Conservation (phyloP, 2,329 filamentous ascomycete genomes). For the Pseudogymnoascus sp. region DNA sequence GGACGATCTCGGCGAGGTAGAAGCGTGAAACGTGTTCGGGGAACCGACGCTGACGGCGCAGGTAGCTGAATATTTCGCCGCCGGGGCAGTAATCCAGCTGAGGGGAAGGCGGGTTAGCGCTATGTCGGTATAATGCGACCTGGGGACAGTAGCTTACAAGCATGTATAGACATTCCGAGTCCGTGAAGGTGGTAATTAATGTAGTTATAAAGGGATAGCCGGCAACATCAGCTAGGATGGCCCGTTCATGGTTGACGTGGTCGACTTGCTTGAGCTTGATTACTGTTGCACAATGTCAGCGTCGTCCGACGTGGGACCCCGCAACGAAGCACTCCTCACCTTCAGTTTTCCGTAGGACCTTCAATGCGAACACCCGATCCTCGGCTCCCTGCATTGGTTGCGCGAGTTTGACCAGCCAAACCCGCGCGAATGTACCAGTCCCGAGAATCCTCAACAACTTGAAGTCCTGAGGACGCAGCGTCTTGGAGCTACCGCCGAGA, state of each 20-base stretch:
- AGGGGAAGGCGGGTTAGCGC: background rate
- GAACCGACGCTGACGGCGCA: constrained; percentile 69
- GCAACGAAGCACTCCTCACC: constrained; percentile 22
- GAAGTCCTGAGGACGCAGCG: constrained; percentile 2
- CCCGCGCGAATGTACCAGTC: constrained; percentile 66
- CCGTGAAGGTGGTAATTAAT: constrained; percentile 70
- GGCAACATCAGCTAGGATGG: constrained; percentile 66
- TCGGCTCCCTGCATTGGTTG: constrained; percentile 44
- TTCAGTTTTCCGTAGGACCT: constrained; percentile 65
- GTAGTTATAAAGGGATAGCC: constrained; percentile 79
- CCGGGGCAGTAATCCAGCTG: constrained; percentile 71
- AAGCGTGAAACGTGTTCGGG: constrained; percentile 71
- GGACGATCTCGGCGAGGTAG: constrained; percentile 75
- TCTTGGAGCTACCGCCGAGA: background rate
- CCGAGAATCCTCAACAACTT: constrained; percentile 8
- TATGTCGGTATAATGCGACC: background rate
- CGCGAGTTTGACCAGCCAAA: constrained; percentile 62
- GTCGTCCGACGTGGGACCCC: background rate
- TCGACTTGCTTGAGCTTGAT: constrained; percentile 80
- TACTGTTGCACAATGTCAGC: constrained; percentile 37
- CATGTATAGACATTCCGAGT: constrained; percentile 72
- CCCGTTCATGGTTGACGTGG: constrained; percentile 76
- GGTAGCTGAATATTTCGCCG: constrained; percentile 77
- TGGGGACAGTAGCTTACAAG: constrained; percentile 39
- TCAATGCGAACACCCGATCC: constrained; percentile 68